Evolutionary conservation across 1,139 yeast genomes (phyloP).

Genomic region (Eremothecium coryli): DNA sequence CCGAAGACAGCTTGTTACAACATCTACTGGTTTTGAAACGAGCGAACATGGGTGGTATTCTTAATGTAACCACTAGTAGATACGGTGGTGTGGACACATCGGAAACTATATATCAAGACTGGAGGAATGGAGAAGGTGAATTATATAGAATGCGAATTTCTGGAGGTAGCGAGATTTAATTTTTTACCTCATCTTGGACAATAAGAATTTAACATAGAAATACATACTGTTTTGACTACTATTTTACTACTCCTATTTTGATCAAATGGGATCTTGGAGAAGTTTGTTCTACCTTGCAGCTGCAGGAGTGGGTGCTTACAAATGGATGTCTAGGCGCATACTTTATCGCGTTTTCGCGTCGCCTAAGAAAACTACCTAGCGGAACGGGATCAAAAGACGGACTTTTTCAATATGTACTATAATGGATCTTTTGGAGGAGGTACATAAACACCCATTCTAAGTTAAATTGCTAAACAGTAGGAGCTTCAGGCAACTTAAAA

Average conservation of each 20-base stretch:
- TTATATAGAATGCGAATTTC: constrained; percentile 6
- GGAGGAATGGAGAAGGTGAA: constrained; percentile 8
- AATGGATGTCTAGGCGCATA: too few species aligned
- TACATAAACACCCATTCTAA: too few species aligned
- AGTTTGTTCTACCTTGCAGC: too few species aligned
- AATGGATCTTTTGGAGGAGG: too few species aligned
- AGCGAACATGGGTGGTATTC: constrained; percentile 22
- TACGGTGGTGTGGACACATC: constrained; percentile 25
- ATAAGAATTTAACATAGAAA: constrained; percentile 1
- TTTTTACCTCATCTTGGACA: constrained; percentile 2
- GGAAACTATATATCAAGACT: constrained; percentile 13
- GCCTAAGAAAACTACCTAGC: constrained; percentile 1
- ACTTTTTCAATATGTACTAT: too few species aligned
- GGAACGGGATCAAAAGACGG: too few species aligned
- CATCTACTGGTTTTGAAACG: constrained; percentile 24
- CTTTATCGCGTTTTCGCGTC: constrained; percentile 5
- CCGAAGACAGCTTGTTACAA: constrained; percentile 20
- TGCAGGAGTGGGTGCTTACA: too few species aligned
- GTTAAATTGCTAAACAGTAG: too few species aligned
- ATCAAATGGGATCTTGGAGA: too few species aligned
- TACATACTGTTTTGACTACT: not conserved
- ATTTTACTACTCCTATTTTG: not conserved
- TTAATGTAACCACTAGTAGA: constrained; percentile 24
- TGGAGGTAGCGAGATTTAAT: constrained; percentile 4
- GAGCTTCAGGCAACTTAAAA: too few species aligned